phyloP scores from a whole-genome alignment of 78 protist species.

The Polysphondylium violaceum region DNA sequence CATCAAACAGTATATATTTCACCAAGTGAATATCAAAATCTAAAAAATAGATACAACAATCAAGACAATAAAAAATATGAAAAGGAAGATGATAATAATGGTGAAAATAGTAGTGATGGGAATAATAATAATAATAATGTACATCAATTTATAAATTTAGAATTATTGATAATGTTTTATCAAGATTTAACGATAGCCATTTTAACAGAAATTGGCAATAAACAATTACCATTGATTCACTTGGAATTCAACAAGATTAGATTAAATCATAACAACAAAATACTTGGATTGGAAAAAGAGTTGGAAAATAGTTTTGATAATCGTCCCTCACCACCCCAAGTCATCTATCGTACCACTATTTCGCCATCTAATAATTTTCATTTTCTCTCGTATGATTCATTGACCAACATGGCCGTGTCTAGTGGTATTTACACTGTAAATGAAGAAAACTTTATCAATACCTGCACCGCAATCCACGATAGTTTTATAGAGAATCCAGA shows the following conservation, averaged over 20 bases:
- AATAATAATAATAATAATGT: too few relatives aligned
- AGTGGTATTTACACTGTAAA: conserved; percentile 43
- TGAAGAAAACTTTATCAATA: conserved; percentile 30
- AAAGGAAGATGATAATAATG: background rate
- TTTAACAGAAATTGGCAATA: background rate
- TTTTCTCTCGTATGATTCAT: conserved; percentile 19
- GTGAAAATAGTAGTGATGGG: background rate
- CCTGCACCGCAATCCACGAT: conserved; percentile 48
- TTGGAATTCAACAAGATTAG: conserved; percentile 53
- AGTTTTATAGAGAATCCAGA: conserved; percentile 34
- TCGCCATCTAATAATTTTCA: conserved; percentile 43
- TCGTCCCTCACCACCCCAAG: conserved; percentile 16
- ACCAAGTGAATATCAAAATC: conserved; percentile 20
- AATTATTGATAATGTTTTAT: conserved; percentile 17
- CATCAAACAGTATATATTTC: conserved; percentile 15
- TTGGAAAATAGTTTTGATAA: background rate
- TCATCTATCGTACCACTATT: conserved; percentile 18
- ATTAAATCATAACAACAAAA: conserved; percentile 14
- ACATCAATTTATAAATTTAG: background rate
- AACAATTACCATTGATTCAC: conserved; percentile 7
- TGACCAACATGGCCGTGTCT: conserved; percentile 25
- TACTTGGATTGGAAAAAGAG: conserved; percentile 7
- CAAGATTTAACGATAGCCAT: conserved; percentile 31
- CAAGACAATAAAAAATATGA: background rate
- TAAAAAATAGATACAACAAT: conserved; percentile 17